These are phyloP conservation scores for Acer yangbiense DNA, from an alignment of 345 rosid species.

Conservation along the genomic window DNA sequence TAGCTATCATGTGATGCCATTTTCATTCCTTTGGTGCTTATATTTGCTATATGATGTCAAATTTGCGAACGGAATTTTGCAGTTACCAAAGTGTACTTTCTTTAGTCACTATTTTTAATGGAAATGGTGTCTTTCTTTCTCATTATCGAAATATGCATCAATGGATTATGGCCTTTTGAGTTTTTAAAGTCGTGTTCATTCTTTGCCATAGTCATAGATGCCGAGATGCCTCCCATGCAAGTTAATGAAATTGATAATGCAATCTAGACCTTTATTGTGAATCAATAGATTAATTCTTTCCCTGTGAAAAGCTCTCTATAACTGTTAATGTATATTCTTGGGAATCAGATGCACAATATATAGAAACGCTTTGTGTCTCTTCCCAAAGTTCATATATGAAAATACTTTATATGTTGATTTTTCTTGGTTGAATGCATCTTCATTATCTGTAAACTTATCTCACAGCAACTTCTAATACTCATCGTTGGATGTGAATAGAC, in stretches of 20 bases:
- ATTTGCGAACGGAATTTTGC: not conserved
- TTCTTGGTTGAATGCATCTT: not conserved
- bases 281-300: not conserved
- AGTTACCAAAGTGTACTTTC: not conserved
- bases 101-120: not conserved
- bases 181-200: not conserved
- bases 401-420: not conserved
- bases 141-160: not conserved
- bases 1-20: not conserved
- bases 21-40: not conserved
- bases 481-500: not conserved
- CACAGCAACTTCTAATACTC: not conserved
- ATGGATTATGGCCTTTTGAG: not conserved
- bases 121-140: not conserved
- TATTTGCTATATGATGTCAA: not conserved
- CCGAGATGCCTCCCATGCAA: not conserved
- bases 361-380: not conserved
- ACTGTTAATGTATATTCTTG: not conserved
- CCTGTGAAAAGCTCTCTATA: not conserved
- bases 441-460: not conserved
- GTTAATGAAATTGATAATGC: not conserved
- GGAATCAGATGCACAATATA: not conserved
- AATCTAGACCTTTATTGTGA: not conserved
- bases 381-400: not conserved
- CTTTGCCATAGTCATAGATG: not conserved